Evolutionary conservation across 2,329 filamentous ascomycete genomes (phyloP), one percentile per base, ranked within the genome.

Genomic region (Fusarium luffae): DNA sequence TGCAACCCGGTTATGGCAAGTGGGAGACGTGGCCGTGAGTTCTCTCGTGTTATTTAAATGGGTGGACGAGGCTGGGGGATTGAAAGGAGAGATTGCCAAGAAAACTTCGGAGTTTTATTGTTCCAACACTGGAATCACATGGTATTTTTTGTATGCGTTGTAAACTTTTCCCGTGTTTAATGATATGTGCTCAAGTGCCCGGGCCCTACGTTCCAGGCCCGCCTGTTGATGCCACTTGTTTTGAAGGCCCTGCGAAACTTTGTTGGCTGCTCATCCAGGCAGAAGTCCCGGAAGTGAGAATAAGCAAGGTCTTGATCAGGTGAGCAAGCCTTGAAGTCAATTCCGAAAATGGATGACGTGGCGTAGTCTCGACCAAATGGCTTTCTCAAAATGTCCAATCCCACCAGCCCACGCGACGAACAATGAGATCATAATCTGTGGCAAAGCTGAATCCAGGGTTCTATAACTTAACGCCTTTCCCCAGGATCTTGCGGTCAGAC

Each of bases 301-400:
- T 13, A 14, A 37, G 12, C 23, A 14, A 0, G 8, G 2, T 18
- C 21, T 14, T 37, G 9, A 18, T 41, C 32, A 51, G n/a, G 32
- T 41, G 32, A 7, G 2, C 23, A 19, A 42, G n/a, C 3, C 16
- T 8, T 10, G 25, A 28, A 52, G 32, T 41, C 4, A 42, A 42
- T 52, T 42, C 49, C 49, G 34, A 28, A 28, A 52, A 52, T 21
- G 49, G n/a, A 42, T 16, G 16, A n/a, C 19, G 49, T 52, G 49
- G 49, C 49, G 49, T 52, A 52, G 34, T 52, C 49, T 42, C 32
- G 49, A 21, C 23, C 49, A 28, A 14, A 23, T 28, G 49, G 34
- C 49, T 52, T 41, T 7, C 23, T 18, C 18, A 8, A 28, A 18
- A 52, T 25, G 23, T 42, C 34, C 34, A 52, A 42, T 42, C 49